Evolutionary conservation across 208 protist genomes (phyloP), one percentile per base, ranked within the genome.

Genomic region (Leptomonas seymouri): DNA sequence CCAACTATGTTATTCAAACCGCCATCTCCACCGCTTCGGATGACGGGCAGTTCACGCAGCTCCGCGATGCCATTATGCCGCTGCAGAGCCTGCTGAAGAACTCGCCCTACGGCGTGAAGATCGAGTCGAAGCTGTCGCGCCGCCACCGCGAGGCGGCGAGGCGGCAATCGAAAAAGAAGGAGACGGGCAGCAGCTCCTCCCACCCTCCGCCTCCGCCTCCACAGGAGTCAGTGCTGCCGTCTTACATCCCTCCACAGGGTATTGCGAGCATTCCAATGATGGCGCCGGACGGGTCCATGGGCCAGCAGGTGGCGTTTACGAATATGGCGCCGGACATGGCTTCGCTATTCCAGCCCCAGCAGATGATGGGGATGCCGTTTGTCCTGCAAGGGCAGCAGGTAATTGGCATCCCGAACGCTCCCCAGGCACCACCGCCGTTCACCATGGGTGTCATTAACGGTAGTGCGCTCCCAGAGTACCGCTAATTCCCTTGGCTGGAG

Each of bases 1-100:
- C 93, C 30, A 99, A 99, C 78, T 99, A 99, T 76, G 98, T 99
- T 30, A 98, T 99, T 58, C 98, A 99, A 81, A 99, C 96, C 34
- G 97, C 97, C 31, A 94, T 98, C 68, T 70, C 76, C 5, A 96
- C 95, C 21, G 89, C 87, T 28, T 92, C 92, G 30, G 93, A 98
- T 57, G 89, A 97, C 28, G 74, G 65, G 4, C 96, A 99, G 73
- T 97, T 98, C 51, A 80, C 71, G 34, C 86, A 97, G 65, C 76
- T 99, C 45, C 90, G 95, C 23, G 96, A 98, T 57, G 86, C 89
- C 3, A 99, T 99, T 56, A 81, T 92, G 58, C 98, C 98, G 9
- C 89, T 98, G 67, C 89, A 99, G 56, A 70, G 73, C 18, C 62
- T 96, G 18, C 82, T 99, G 2, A 92, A 93, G 34, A 99, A 99